A percentile compares a stretch with the other conserved stretches of the same genome.
phyloP scores from a whole-genome alignment of 2,329 filamentous ascomycete species.

The Pyricularia sp. region DNA sequence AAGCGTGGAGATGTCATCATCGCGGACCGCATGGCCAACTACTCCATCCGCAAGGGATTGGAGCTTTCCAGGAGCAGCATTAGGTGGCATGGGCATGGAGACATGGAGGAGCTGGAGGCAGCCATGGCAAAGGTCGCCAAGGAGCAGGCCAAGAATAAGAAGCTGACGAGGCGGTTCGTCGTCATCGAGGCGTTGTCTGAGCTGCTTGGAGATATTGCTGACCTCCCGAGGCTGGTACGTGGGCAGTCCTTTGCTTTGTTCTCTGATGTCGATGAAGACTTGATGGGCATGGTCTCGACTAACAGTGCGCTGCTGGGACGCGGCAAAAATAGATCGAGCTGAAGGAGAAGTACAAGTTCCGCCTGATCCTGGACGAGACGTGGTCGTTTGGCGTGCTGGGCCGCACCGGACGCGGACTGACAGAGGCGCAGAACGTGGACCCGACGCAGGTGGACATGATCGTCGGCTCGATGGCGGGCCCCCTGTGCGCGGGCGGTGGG shows the following conservation, averaged over 20 bases:
- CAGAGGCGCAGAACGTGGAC: slow-evolving; percentile 95
- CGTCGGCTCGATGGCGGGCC: slow-evolving; percentile 81
- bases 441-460: slow-evolving; percentile 94
- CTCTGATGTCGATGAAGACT: background rate
- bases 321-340: slow-evolving; percentile 60
- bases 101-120: slow-evolving; percentile 85
- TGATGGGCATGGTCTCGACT: background rate
- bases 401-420: slow-evolving; percentile 81
- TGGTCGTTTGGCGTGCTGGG: slow-evolving; percentile 96
- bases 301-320: background rate
- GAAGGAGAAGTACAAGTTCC: slow-evolving; percentile 95
- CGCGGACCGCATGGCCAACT: slow-evolving; percentile 88
- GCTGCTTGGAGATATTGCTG: slow-evolving; percentile 72
- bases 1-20: slow-evolving; percentile 97
- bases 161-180: slow-evolving; percentile 85
- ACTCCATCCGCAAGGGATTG: slow-evolving; percentile 85
- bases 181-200: slow-evolving; percentile 95
- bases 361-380: slow-evolving; percentile 92
- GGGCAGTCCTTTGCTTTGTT: background rate
- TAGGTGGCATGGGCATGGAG: slow-evolving; percentile 90
- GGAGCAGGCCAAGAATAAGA: slow-evolving; percentile 77
- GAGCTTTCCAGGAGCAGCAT: slow-evolving; percentile 89
- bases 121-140: slow-evolving; percentile 78
- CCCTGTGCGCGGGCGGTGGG: slow-evolving; percentile 84
- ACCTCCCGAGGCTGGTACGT: slow-evolving; percentile 73